These are phyloP conservation scores for Mortierella sp. DNA, from an alignment of 371 early-diverging fungal genomes.

Conservation along the genomic window DNA sequence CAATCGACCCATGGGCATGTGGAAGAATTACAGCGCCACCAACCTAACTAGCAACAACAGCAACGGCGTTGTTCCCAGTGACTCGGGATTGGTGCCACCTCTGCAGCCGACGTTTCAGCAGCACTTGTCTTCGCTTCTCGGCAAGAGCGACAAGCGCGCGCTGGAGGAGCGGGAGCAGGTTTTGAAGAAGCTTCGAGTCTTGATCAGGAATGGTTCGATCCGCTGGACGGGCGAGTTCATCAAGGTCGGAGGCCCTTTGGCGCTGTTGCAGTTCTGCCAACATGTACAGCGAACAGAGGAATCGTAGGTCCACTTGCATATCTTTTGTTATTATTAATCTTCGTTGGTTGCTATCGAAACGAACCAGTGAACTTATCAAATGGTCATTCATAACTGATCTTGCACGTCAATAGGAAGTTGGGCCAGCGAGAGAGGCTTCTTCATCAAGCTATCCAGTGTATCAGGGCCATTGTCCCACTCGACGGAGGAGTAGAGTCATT, in stretches of 20 bases:
- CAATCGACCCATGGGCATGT: conserved; percentile 22
- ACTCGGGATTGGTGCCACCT: background rate
- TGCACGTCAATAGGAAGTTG: conserved; percentile 33
- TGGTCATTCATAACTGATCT: too few species aligned
- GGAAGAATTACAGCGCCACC: conserved; percentile 36
- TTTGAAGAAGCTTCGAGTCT: conserved; percentile 42
- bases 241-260: conserved; percentile 39
- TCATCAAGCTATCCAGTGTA: conserved; percentile 45
- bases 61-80: background rate
- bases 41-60: background rate
- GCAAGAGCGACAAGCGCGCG: conserved; percentile 23
- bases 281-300: conserved; percentile 38
- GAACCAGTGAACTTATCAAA: too few species aligned
- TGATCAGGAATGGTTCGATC: conserved; percentile 52
- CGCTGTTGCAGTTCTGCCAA: conserved; percentile 35
- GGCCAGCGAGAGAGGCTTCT: conserved; percentile 47
- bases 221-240: conserved; percentile 57
- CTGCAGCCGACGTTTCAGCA: conserved; percentile 27
- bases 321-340: background rate
- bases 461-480: conserved; percentile 47
- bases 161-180: conserved; percentile 50
- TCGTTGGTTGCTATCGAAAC: background rate
- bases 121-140: conserved; percentile 30
- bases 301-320: conserved; percentile 23
- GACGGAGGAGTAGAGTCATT: conserved; percentile 40